Conservation (phyloP, 2,329 filamentous ascomycete species). For the Bertia moriformis region DNA sequence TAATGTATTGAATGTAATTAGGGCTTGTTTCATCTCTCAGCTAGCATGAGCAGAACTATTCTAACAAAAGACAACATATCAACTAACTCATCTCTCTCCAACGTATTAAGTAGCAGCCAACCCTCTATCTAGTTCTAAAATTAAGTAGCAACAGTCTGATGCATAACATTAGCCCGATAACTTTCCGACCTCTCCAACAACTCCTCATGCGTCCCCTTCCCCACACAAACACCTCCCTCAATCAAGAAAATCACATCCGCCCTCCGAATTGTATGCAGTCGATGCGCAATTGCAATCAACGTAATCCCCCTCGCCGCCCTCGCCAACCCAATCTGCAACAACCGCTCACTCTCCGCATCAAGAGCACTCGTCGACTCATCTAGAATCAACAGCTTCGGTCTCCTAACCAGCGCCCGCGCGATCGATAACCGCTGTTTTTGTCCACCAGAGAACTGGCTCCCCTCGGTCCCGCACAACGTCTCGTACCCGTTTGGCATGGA, state of each 20-base stretch:
- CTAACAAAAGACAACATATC: no score
- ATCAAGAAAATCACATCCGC: conserved; percentile 12
- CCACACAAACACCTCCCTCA: conserved; percentile 8
- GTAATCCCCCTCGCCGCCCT: conserved; percentile 11
- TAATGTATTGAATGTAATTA: neutral
- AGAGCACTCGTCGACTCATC: conserved; percentile 2
- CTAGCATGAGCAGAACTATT: no score
- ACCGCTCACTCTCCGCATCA: neutral
- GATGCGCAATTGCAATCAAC: conserved; percentile 8
- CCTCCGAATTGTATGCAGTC: conserved; percentile 9
- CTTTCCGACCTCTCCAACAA: conserved; percentile 11
- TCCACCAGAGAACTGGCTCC: conserved; percentile 1
- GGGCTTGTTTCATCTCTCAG: neutral
- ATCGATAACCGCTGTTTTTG: conserved; percentile 2
- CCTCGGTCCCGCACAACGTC: conserved; percentile 6
- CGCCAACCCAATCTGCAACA: conserved; percentile 21
- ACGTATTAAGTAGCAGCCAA: no score
- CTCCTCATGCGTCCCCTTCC: conserved; percentile 10
- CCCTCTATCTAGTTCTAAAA: no score
- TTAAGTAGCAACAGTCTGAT: conserved; percentile 8
- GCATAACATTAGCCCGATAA: conserved; percentile 8
- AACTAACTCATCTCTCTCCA: no score
- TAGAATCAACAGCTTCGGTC: conserved; percentile 2
- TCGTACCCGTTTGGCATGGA: conserved; percentile 1
- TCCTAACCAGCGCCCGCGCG: conserved; percentile 2